Percentiles rank a stretch among this genome's conserved stretches.
phyloP scores from a whole-genome alignment of 306 rosid genomes.

The Quercus robur region DNA sequence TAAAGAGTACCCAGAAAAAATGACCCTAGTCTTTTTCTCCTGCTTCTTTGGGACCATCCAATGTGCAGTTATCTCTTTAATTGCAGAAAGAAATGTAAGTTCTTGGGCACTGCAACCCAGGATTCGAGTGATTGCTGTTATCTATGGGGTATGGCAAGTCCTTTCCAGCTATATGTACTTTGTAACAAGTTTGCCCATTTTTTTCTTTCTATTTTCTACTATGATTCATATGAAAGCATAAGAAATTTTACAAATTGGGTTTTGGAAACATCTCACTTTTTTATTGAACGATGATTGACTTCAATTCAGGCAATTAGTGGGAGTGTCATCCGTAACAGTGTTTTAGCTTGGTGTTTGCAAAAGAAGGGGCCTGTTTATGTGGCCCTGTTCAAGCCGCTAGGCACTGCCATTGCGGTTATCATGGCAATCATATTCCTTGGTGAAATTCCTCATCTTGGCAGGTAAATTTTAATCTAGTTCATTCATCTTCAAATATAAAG shows the following conservation, averaged over 20 bases:
- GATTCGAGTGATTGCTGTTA: slow-evolving; percentile 26
- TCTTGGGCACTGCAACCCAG: slow-evolving; percentile 29
- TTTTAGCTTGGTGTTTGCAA: slow-evolving; percentile 39
- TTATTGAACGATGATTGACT: not conserved
- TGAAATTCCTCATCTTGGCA: slow-evolving; percentile 29
- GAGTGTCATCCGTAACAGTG: slow-evolving; percentile 18
- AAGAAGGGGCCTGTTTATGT: slow-evolving; percentile 41
- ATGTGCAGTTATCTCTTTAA: slow-evolving; percentile 12
- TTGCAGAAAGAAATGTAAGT: slow-evolving; percentile 20
- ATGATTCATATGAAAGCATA: too few relatives aligned
- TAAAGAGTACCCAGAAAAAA: slow-evolving; percentile 35
- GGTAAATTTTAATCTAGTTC: slow-evolving; percentile 9
- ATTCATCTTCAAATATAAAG: too few relatives aligned
- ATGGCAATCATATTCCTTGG: slow-evolving; percentile 32
- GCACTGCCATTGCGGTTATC: slow-evolving; percentile 27
- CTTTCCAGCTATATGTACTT: not conserved
- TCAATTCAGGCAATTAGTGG: slow-evolving; percentile 27
- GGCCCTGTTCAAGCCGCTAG: slow-evolving; percentile 41
- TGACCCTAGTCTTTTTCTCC: slow-evolving; percentile 37
- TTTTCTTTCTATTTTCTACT: too few relatives aligned
- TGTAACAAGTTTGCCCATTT: not conserved
- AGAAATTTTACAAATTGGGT: not conserved
- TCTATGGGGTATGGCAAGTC: slow-evolving; percentile 19
- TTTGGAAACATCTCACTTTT: too few relatives aligned
- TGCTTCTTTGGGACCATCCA: slow-evolving; percentile 29